Evolutionary conservation across 148 eudicot genomes (phyloP), one percentile per base, ranked within the genome.

Genomic region (Fagopyrum esculentum): DNA sequence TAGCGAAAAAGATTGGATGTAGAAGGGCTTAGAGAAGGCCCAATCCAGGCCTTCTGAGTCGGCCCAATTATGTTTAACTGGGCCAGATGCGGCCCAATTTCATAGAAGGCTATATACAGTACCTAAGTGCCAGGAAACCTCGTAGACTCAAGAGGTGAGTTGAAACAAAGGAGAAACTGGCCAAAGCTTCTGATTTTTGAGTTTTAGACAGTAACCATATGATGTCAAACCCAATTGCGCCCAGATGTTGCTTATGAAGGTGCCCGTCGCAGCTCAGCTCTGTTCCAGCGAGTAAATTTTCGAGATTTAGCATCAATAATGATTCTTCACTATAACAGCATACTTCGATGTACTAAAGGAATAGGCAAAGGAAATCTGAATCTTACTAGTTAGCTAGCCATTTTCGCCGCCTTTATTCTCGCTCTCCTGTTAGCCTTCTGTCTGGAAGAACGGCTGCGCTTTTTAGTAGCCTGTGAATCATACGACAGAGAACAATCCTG

Each of bases 351-450:
- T 35, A 35, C 40, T 1, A 10, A 12, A 55, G 22, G 13, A 10
- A 51, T 66, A 43, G 43, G 40, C 46, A 40, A 43, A 66, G 71
- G 71, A 66, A 57, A 19, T 1, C 35, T 11, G 63, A 81, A 61
- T 9, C 82, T 80, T 73, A 81, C 83, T 45, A 71, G 45, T 78
- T 29, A 60, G 63, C 75, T 29, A 60, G 63, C 75, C 71, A 40
- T 43, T 63, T 63, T 82, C 49, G 47, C 76, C 61, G 40, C 40
- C 3, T 1, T 35, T 64, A 40, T 43, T 63, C 69, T 82, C 49
- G 47, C 76, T 63, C 78, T 84, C 79, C 83, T 80, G 16, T 79
- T 84, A 59, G 82, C 78, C 78, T 73, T 85, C 73, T 69, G 79
- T 79, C 70, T 89, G 44, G 30, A 79, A 75, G 68, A 83, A 74